A percentile compares a stretch with the other conserved stretches of the same genome.
phyloP scores from a whole-genome alignment of 768 basidiomycete species.

The Termitomyces titanicus region DNA sequence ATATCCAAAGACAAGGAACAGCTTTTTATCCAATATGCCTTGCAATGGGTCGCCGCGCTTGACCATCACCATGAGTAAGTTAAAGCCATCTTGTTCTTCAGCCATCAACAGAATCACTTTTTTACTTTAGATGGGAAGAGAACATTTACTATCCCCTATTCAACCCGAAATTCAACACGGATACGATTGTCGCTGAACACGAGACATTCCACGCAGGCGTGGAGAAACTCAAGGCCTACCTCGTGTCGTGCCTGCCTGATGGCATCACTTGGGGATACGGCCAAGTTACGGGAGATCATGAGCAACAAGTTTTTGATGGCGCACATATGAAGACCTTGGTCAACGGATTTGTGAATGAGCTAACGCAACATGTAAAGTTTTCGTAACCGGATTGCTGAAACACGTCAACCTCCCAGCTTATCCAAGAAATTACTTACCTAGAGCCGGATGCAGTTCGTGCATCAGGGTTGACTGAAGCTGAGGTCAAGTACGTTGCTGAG shows the following conservation, averaged over 20 bases:
- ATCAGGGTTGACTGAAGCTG: slow-evolving; percentile 15
- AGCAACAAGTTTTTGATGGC: slow-evolving; percentile 11
- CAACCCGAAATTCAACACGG: slow-evolving; percentile 16
- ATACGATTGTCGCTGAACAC: slow-evolving; percentile 15
- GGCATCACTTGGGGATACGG: slow-evolving; percentile 17
- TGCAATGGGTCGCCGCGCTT: slow-evolving; percentile 16
- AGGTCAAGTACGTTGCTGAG: slow-evolving; percentile 13
- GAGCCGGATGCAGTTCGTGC: slow-evolving; percentile 15
- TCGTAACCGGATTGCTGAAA: background rate
- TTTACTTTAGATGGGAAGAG: slow-evolving; percentile 19
- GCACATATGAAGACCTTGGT: slow-evolving; percentile 6
- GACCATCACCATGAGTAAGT: slow-evolving; percentile 17
- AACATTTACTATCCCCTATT: slow-evolving; percentile 15
- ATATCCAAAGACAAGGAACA: slow-evolving; percentile 7
- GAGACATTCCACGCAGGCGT: slow-evolving; percentile 15
- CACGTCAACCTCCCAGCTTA: slow-evolving; percentile 2
- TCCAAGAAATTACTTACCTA: slow-evolving; percentile 17
- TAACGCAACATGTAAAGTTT: slow-evolving; percentile 9
- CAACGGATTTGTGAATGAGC: slow-evolving; percentile 11
- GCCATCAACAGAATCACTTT: too few species aligned
- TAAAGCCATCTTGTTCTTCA: background rate
- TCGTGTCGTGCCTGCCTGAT: slow-evolving; percentile 17
- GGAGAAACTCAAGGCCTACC: slow-evolving; percentile 15
- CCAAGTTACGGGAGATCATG: slow-evolving; percentile 7
- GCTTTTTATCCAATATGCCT: slow-evolving; percentile 14